A percentile compares a stretch with the other conserved stretches of the same genome.
phyloP scores from a whole-genome alignment of 768 basidiomycete species.

The Mycena rosella region DNA sequence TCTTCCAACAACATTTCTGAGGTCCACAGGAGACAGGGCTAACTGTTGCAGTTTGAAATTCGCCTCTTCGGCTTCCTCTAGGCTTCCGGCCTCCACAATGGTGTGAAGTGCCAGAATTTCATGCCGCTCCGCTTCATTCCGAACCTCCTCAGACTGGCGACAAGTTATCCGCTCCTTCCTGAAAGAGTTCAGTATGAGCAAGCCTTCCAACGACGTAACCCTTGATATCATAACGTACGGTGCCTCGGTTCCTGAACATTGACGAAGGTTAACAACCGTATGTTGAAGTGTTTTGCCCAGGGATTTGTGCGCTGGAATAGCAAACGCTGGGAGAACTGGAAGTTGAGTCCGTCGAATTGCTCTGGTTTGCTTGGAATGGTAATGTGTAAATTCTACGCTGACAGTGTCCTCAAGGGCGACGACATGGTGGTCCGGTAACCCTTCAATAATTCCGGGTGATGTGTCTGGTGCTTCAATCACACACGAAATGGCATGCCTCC shows the following conservation, averaged over 20 bases:
- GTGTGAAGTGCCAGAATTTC: too few relatives aligned
- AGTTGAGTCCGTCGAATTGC: neutral
- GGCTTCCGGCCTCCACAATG: too few relatives aligned
- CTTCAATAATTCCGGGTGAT: neutral
- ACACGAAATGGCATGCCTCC: neutral
- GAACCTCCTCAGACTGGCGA: too few relatives aligned
- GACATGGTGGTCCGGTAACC: neutral
- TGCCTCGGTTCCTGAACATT: neutral
- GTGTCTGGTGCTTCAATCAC: neutral
- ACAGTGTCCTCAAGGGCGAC: neutral
- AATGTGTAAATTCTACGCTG: neutral
- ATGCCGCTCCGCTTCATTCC: too few relatives aligned
- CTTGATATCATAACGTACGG: neutral
- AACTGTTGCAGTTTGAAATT: too few relatives aligned
- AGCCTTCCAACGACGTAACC: neutral
- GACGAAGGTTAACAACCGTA: neutral
- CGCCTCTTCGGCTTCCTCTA: too few relatives aligned
- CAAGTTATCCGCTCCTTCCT: too few relatives aligned
- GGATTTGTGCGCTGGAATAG: neutral
- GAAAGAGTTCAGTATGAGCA: too few relatives aligned
- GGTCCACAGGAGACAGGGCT: too few relatives aligned
- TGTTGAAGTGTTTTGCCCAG: neutral
- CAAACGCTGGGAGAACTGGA: neutral
- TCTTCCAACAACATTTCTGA: too few relatives aligned
- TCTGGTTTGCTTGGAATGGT: neutral